These are phyloP conservation scores for Coleophoma crateriformis DNA, from an alignment of 2,329 filamentous ascomycete genomes.

Conservation along the genomic window DNA sequence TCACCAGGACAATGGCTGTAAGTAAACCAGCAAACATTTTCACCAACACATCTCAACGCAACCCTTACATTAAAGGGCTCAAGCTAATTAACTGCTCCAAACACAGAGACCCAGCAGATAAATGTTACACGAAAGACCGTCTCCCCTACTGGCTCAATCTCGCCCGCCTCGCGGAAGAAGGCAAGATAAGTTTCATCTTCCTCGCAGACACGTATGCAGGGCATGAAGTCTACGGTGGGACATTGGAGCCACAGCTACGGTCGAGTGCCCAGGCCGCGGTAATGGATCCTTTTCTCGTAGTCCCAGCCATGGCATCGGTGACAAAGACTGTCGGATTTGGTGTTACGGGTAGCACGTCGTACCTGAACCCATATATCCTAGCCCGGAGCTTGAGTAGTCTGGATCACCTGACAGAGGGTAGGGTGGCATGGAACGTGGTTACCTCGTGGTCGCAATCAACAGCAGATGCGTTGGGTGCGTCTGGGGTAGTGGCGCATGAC, in stretches of 20 bases:
- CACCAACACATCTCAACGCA: too few relatives aligned
- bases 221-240: neutral
- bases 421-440: conserved; percentile 44
- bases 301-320: conserved; percentile 61
- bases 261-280: neutral
- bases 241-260: neutral
- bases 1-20: neutral
- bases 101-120: neutral
- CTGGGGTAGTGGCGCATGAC: conserved; percentile 54
- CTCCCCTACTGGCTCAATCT: neutral
- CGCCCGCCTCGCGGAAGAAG: neutral
- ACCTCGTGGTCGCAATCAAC: conserved; percentile 62
- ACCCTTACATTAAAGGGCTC: too few relatives aligned
- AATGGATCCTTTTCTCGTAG: conserved; percentile 47
- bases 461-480: conserved; percentile 52
- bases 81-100: too few relatives aligned
- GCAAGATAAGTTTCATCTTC: neutral
- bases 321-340: conserved; percentile 60
- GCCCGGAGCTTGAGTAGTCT: neutral
- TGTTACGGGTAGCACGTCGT: conserved; percentile 59
- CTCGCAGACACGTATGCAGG: neutral
- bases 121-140: neutral
- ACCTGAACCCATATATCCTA: conserved; percentile 54
- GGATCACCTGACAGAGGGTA: conserved; percentile 55
- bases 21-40: neutral